Evolutionary conservation across 371 early-diverging fungal species (phyloP), one percentile per base, ranked within the genome.

Genomic region (Rhizomucor miehei): DNA sequence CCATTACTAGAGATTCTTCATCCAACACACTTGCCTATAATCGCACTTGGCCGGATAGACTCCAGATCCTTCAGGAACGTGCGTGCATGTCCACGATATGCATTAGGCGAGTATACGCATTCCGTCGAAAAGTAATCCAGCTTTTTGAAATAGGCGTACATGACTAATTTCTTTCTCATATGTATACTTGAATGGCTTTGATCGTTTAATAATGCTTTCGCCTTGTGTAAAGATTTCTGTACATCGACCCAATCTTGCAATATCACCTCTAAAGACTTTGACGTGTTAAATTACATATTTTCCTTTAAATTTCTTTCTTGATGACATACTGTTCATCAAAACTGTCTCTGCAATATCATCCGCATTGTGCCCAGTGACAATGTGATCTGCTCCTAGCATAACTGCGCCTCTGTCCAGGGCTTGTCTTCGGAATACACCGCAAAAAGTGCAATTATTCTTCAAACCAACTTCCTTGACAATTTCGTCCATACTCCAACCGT

Each of bases 301-400:
- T 50, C 44, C 19, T 36, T 16, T n/a, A n/a, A n/a, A n/a, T n/a
- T 14, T 5, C 17, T 34, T 23, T 43, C 36, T 39, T 34, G n/a
- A 37, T 37, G 2, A 67, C 86, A 57, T 80, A 93, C 94, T 86
- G 81, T 99, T 99, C 97, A 99, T 95, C 54, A 99, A 73, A 4
- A 99, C 92, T 1, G 99, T 99, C 73, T 99, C 99, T 16, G 99
- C 99, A 57, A 99, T 93, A 80, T 99, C 99, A 74, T 99, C 99
- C 2, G 99, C 99, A 82, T 99, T 99, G 63, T 99, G 99, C 5
- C 99, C 99, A 0, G 99, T 99, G 6, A 98, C 97, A 63, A 99
- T 97, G 66, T 94, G 97, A 64, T 97, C 88, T 0, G 93, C 95
- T 16, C 87, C 85, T 38, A 98, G 79, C 84, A 92, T 80, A 48